Percentiles rank a stretch among this genome's conserved stretches.
Evolutionary conservation across 768 basidiomycete species (phyloP).

Genomic region (Amanita rimosa): DNA sequence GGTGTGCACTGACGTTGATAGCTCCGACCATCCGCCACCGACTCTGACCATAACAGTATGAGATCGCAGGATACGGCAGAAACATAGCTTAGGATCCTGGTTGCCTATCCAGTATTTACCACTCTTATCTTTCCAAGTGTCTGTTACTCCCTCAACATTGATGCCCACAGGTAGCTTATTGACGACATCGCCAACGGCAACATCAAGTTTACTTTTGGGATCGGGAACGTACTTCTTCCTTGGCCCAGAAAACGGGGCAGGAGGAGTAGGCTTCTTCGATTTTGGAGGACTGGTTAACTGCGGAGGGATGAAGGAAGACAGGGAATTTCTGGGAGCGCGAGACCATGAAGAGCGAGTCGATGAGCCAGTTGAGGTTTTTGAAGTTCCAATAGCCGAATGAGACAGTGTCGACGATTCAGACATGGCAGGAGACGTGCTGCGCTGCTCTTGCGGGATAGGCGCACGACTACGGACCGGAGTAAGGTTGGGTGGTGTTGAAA

Average conservation of each 20-base stretch:
- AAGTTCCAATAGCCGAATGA: conserved; percentile 28
- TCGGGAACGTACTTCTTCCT: conserved; percentile 76
- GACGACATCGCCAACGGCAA: conserved; percentile 87
- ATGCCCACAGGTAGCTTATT: conserved; percentile 82
- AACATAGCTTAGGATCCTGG: conserved; percentile 81
- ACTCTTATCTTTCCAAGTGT: conserved; percentile 86
- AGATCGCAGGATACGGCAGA: conserved; percentile 82
- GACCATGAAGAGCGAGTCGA: conserved; percentile 45
- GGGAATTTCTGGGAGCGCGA: conserved; percentile 54
- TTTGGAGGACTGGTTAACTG: conserved; percentile 35
- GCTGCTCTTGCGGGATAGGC: conserved; percentile 22
- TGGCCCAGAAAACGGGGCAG: conserved; percentile 11
- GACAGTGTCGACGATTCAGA: conserved; percentile 48
- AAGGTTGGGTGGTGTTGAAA: conserved; percentile 20
- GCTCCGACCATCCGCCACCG: conserved; percentile 88
- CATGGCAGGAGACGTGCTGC: conserved; percentile 46
- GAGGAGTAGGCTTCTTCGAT: conserved; percentile 18
- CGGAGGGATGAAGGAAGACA: conserved; percentile 29
- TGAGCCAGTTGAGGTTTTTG: conserved; percentile 29
- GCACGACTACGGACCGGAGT: conserved; percentile 30
- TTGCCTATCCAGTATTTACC: conserved; percentile 97
- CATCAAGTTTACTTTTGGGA: conserved; percentile 84
- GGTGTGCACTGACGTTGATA: conserved; percentile 60
- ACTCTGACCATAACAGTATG: conserved; percentile 96
- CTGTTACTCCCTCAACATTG: conserved; percentile 69